Conservation (phyloP, 2,329 filamentous ascomycete genomes). For the Ascocoryne sarcoides region DNA sequence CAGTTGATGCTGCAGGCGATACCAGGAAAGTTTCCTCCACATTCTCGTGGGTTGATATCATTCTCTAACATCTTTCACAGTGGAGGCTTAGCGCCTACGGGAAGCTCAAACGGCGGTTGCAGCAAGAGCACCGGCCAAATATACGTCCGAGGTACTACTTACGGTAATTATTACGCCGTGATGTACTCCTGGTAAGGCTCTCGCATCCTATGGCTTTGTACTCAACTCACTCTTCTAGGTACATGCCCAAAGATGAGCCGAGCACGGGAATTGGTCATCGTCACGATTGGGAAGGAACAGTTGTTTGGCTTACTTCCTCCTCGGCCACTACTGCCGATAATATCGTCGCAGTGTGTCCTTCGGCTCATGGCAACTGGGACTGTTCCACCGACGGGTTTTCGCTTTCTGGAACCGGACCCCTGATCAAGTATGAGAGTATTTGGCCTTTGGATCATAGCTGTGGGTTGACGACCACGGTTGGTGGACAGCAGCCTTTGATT, state of each 20-base stretch:
- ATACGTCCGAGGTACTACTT: constrained; percentile 37
- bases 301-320: constrained; percentile 39
- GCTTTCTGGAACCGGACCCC: constrained; percentile 34
- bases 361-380: constrained; percentile 41
- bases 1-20: constrained; percentile 48
- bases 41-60: no score
- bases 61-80: constrained; percentile 9
- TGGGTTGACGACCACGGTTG: constrained; percentile 30
- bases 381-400: constrained; percentile 33
- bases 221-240: constrained; percentile 33
- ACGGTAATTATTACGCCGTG: constrained; percentile 36
- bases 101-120: constrained; percentile 33
- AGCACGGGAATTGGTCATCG: constrained; percentile 37
- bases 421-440: constrained; percentile 40
- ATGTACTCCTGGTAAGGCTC: constrained; percentile 41
- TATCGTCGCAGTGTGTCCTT: constrained; percentile 42
- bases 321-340: constrained; percentile 27
- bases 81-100: constrained; percentile 28
- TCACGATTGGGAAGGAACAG: constrained; percentile 47
- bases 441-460: constrained; percentile 39
- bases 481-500: constrained; percentile 33
- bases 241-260: constrained; percentile 38
- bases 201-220: neutral
- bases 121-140: constrained; percentile 39
- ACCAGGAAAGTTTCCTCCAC: constrained; percentile 38